phyloP scores from a whole-genome alignment of 257 asterid genomes.

The Jacaranda mimosifolia region DNA sequence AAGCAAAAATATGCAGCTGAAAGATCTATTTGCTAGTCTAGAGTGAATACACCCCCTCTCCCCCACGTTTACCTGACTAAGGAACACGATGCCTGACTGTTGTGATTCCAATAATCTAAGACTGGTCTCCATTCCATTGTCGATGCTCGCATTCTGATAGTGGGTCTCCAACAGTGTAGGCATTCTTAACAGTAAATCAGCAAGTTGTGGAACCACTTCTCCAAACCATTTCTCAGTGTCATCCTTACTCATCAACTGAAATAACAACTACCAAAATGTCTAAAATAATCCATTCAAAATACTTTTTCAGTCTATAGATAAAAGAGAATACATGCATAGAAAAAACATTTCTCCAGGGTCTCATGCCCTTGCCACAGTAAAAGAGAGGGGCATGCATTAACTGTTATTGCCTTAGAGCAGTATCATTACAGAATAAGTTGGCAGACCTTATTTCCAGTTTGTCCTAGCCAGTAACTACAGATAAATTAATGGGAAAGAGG shows the following conservation, averaged over 20 bases:
- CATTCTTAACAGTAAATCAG: conserved; percentile 67
- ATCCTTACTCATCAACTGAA: conserved; percentile 67
- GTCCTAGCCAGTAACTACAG: not conserved
- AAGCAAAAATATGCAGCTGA: not conserved
- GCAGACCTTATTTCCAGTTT: not conserved
- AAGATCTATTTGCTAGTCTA: not conserved
- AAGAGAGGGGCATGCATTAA: not conserved
- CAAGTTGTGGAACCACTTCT: conserved; percentile 74
- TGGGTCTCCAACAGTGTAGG: conserved; percentile 78
- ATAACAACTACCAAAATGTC: not conserved
- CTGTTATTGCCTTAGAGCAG: not conserved
- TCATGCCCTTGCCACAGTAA: conserved; percentile 1
- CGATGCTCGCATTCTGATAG: conserved; percentile 54
- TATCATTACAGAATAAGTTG: not conserved
- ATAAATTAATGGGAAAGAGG: not conserved
- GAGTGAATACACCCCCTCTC: not conserved
- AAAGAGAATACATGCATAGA: not conserved
- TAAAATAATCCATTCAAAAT: not conserved
- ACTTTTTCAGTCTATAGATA: conserved; percentile 3
- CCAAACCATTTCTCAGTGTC: conserved; percentile 72
- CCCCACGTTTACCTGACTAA: conserved; percentile 63
- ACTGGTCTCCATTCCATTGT: conserved; percentile 55
- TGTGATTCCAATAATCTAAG: conserved; percentile 79
- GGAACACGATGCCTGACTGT: conserved; percentile 74
- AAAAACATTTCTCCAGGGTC: conserved; percentile 8